Base-by-base conservation (phyloP, 768 basidiomycete species). In the Pulveroboletus sp. region DNA sequence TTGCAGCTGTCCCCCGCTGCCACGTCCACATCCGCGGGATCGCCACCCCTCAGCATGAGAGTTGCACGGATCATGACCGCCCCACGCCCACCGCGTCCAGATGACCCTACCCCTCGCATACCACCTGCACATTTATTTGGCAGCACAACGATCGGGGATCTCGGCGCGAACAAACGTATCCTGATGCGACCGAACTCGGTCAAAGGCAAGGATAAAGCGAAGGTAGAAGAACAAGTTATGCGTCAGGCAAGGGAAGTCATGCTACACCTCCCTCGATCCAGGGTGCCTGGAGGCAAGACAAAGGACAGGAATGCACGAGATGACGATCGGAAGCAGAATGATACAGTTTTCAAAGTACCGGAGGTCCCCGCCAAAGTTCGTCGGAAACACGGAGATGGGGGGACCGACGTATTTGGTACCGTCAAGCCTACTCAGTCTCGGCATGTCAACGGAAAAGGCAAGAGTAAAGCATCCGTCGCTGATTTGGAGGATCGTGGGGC, bases 51-150 rank as follows among this genome's bases (percentile, higher is more conserved):
- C 5, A 56, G 48, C 0, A 61, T 86, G 19, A 68, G 71, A 16
- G 85, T 85, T 7, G 84, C 80, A 1, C 79, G 83, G 34, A 74
- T 87, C 51, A 71, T 75, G 9, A 62, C 76, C 57, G 60, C 65
- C 14, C 70, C 75, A 39, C 72, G 57, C 2, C 52, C 60, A 0
- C 84, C 83, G 5, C 74, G 88, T 30, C 88, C 88, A 0, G 88
- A 90, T 53, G 88, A 90, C 52, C 88, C 86, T 0, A 87, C 82
- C 6, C 88, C 88, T 8, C 84, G 88, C 16, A 73, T 76, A 24
- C 86, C 86, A 0, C 84, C 86, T 4, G 53, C 57, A 7, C 47
- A 72, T 38, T 54, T 70, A 20, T 26, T 50, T 9, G 54, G 31
- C 22, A 27, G 5, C 2, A 50, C 49, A 23, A 49, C 44, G 10